Evolutionary conservation across 2,329 filamentous ascomycete species (phyloP).

Genomic region (Ceratocystis colombiana): DNA sequence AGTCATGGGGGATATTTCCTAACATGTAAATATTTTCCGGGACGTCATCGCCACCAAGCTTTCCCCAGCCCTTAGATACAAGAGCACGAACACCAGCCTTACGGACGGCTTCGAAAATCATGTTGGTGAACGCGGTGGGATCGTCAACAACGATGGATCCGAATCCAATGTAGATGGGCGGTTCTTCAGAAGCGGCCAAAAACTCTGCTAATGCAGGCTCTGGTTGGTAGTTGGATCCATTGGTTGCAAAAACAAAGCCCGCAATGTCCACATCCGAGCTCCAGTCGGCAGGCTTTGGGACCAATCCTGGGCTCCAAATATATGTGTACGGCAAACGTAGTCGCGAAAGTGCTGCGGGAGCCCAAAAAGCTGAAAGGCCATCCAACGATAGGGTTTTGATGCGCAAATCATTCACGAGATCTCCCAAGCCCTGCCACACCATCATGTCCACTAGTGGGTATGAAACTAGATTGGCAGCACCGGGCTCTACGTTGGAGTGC

Average conservation of each 20-base stretch:
- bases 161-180: slow-evolving; percentile 65
- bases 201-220: slow-evolving; percentile 47
- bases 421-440: slow-evolving; percentile 81
- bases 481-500: slow-evolving; percentile 58
- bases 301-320: slow-evolving; percentile 56
- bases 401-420: slow-evolving; percentile 66
- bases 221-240: slow-evolving; percentile 51
- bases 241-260: slow-evolving; percentile 68
- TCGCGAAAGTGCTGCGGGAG: slow-evolving; percentile 60
- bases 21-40: slow-evolving; percentile 61
- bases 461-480: slow-evolving; percentile 69
- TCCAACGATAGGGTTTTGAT: slow-evolving; percentile 59
- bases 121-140: slow-evolving; percentile 54
- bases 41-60: slow-evolving; percentile 49
- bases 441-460: slow-evolving; percentile 76
- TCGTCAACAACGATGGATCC: slow-evolving; percentile 68
- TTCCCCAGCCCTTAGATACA: slow-evolving; percentile 68
- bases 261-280: slow-evolving; percentile 60
- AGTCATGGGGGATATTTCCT: slow-evolving; percentile 65
- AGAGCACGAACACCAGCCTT: slow-evolving; percentile 58
- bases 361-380: slow-evolving; percentile 66
- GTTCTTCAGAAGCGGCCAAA: slow-evolving; percentile 42
- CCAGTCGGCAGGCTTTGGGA: slow-evolving; percentile 60
- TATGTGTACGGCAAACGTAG: slow-evolving; percentile 69
- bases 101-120: slow-evolving; percentile 61